Percentiles rank a stretch among this genome's conserved stretches.
phyloP scores from a whole-genome alignment of 2,329 filamentous ascomycete species.

The Verticillium nonalfalfae region DNA sequence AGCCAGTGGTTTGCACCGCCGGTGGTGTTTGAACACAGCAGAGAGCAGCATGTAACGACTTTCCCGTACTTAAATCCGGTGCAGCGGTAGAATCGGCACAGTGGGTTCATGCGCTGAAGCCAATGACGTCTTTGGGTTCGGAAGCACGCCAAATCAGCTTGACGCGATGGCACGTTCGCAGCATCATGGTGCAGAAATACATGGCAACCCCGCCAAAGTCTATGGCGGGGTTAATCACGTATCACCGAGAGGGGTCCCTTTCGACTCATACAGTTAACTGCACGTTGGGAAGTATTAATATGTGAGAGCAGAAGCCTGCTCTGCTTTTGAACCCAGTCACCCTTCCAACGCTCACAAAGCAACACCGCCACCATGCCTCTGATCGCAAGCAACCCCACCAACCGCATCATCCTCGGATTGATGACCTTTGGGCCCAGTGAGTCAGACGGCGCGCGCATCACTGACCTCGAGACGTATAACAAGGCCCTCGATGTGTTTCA shows the following conservation, averaged over 20 bases:
- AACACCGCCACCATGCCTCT: constrained; percentile 35
- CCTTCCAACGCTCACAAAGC: background rate
- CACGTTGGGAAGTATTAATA: background rate
- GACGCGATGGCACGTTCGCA: background rate
- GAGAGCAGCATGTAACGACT: background rate
- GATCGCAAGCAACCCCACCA: constrained; percentile 38
- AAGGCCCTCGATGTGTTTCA: constrained; percentile 70
- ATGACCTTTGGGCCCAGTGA: constrained; percentile 75
- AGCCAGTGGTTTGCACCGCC: too few species aligned
- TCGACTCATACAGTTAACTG: background rate
- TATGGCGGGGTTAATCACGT: background rate
- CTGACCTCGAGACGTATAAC: constrained; percentile 59
- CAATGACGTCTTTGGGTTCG: background rate
- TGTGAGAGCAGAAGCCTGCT: background rate
- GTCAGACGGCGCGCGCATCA: constrained; percentile 62
- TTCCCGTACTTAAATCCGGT: background rate
- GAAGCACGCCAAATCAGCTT: background rate
- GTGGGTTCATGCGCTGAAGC: background rate
- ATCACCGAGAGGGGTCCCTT: background rate
- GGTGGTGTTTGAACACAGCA: background rate
- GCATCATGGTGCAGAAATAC: background rate
- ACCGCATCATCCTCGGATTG: constrained; percentile 72
- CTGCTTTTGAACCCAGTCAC: background rate
- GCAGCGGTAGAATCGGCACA: background rate
- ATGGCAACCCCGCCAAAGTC: background rate